Percentiles rank a stretch among this genome's conserved stretches.
phyloP scores from a whole-genome alignment of 768 basidiomycete genomes.

The Pleurotus platypus region DNA sequence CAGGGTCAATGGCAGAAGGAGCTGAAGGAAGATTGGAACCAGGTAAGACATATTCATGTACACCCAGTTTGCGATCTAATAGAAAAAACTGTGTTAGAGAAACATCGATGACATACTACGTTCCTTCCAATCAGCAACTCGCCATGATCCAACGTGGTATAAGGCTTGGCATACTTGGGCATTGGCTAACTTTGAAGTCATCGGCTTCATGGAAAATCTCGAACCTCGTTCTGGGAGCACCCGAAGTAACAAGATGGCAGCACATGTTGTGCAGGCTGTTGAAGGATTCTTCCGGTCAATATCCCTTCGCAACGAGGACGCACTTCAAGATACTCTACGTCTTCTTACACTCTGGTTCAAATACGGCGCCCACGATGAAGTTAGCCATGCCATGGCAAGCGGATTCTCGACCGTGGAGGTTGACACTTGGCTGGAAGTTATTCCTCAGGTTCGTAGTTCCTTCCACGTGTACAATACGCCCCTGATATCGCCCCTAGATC shows the following conservation, averaged over 20 bases:
- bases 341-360: slow-evolving; percentile 98
- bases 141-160: slow-evolving; percentile 94
- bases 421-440: slow-evolving; percentile 98
- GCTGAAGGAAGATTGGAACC: slow-evolving; percentile 74
- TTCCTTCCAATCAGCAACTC: slow-evolving; percentile 83
- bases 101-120: slow-evolving; percentile 80
- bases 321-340: slow-evolving; percentile 91
- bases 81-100: slow-evolving; percentile 39
- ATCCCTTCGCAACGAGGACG: slow-evolving; percentile 81
- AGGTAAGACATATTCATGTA: slow-evolving; percentile 41
- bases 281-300: slow-evolving; percentile 97
- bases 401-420: slow-evolving; percentile 90
- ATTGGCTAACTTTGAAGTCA: slow-evolving; percentile 92
- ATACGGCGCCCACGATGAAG: slow-evolving; percentile 85
- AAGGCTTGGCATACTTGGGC: slow-evolving; percentile 99
- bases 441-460: slow-evolving; percentile 76
- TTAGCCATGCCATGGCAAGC: slow-evolving; percentile 82
- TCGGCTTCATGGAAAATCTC: slow-evolving; percentile 74
- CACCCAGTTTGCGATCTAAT: slow-evolving; percentile 10
- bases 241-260: slow-evolving; percentile 60
- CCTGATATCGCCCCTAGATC: slow-evolving; percentile 51
- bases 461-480: not conserved
- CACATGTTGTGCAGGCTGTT: slow-evolving; percentile 90
- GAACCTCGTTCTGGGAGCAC: slow-evolving; percentile 55
- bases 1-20: slow-evolving; percentile 92